phyloP scores from a whole-genome alignment of 1,284 basidiomycete species.

The Pascua guehoae region DNA sequence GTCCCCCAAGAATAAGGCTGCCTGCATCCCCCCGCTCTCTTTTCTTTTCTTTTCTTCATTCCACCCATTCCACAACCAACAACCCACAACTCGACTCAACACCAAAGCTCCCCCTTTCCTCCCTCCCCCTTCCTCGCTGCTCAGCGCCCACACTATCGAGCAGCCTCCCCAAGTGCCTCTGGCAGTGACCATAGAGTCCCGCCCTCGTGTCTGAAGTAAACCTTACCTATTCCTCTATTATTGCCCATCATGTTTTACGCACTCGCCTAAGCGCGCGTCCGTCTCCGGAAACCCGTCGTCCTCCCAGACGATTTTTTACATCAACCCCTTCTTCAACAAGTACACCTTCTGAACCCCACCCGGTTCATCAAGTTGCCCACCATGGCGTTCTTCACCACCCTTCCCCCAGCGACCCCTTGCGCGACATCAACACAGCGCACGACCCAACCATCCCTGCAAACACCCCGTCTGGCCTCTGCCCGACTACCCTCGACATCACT shows the following conservation, averaged over 20 bases:
- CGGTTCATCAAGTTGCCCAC: constrained; percentile 20
- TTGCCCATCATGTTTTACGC: constrained; percentile 14
- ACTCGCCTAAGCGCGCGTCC: constrained; percentile 5
- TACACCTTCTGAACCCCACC: constrained; percentile 13
- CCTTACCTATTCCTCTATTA: constrained; percentile 12
- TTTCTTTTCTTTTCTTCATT: constrained; percentile 6
- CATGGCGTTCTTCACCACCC: constrained; percentile 20
- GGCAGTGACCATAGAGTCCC: constrained; percentile 3
- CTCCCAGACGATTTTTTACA: constrained; percentile 12
- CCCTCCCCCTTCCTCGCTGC: too few species aligned
- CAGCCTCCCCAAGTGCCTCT: constrained; percentile 11
- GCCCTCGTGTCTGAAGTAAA: constrained; percentile 19
- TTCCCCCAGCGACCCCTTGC: constrained; percentile 1
- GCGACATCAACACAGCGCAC: constrained; percentile 3
- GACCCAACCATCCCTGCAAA: constrained; percentile 6
- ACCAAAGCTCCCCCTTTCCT: too few species aligned
- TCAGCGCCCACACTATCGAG: not conserved
- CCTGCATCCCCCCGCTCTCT: not conserved
- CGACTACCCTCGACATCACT: constrained; percentile 5
- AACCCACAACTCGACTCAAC: not conserved
- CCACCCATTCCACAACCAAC: not conserved
- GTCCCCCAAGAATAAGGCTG: constrained; percentile 3
- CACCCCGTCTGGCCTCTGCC: constrained; percentile 11
- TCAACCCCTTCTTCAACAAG: constrained; percentile 8
- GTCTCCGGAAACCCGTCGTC: constrained; percentile 14